Base-by-base conservation (phyloP, 768 basidiomycete species). In the Psilocybe subaeruginosa region DNA sequence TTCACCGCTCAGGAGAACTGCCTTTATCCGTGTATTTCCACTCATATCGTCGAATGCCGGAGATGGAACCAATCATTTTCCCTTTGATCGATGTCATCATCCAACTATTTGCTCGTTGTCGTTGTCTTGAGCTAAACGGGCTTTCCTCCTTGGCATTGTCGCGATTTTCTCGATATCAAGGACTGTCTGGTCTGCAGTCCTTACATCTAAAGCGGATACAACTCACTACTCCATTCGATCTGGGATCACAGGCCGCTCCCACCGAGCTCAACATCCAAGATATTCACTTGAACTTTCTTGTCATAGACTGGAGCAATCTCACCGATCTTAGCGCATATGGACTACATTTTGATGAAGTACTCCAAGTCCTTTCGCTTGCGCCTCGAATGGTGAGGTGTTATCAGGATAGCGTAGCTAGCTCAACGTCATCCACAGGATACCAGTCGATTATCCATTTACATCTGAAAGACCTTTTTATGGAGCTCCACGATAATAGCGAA, bases 1-100 rank as follows among this genome's bases (percentile, higher is more conserved):
- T 64, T 12, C 45, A 35, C 11, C 55, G 63, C 1, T 47, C 59
- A 8, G 48, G 51, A 14, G n/a, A 54, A n/a, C 59, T 64, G n/a
- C 59, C 59, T 1, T 59, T 64, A 8, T 51, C 49, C 5, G 11
- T 51, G 7, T 2, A 43, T 43, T 16, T 43, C 41, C n/a, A 12
- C 14, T 43, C 23, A 23, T 23, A 23, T 23, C 23, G 23, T 23
- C 23, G 23, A 23, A 23, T 23, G 41, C 11, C 8, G 14, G 41
- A 43, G n/a, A 16, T 12, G 8, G 11, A 14, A 5, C 8, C 4
- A 16, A 5, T 43, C n/a, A 8, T 43, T 5, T 4, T 3, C 8
- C 41, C 41, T 43, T n/a, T 43, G 14, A n/a, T n/a, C 4, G 9
- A 43, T 12, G 41, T 16, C 41, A n/a, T 43, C 41, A 12, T 12